A percentile compares a stretch with the other conserved stretches of the same genome.
phyloP scores from a whole-genome alignment of 2,329 filamentous ascomycete genomes.

The Calycina marina region DNA sequence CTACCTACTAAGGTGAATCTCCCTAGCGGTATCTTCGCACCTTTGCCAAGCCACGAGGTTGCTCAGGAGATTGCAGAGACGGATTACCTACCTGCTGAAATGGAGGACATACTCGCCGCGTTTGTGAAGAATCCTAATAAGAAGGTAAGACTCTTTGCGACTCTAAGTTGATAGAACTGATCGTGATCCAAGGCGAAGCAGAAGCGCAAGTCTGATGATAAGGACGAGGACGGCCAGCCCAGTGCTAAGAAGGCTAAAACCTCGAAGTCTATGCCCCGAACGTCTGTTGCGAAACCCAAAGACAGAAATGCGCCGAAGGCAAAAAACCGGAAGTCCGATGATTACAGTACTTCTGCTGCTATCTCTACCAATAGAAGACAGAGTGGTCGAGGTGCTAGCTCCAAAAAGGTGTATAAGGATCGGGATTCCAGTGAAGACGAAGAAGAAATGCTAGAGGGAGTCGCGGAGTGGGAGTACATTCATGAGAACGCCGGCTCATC shows the following conservation, averaged over 20 bases:
- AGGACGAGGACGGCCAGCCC: constrained; percentile 14
- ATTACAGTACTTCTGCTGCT: constrained; percentile 7
- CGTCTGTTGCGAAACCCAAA: constrained; percentile 15
- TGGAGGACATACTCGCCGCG: constrained; percentile 52
- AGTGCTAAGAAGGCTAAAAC: constrained; percentile 14
- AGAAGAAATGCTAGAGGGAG: constrained; percentile 24
- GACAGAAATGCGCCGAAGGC: constrained; percentile 16
- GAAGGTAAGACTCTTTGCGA: constrained; percentile 25
- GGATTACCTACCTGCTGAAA: constrained; percentile 59
- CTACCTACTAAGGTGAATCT: constrained; percentile 70
- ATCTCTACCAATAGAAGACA: constrained; percentile 20
- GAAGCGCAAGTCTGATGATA: constrained; percentile 19
- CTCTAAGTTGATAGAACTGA: constrained; percentile 5
- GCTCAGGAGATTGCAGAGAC: constrained; percentile 79
- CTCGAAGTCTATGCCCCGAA: constrained; percentile 9
- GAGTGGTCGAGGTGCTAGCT: constrained; percentile 26
- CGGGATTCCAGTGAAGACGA: constrained; percentile 28
- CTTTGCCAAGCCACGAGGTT: constrained; percentile 59
- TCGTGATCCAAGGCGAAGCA: constrained; percentile 9
- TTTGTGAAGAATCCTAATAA: constrained; percentile 59
- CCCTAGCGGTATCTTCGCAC: constrained; percentile 63
- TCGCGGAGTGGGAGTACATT: constrained; percentile 24
- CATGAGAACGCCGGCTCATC: constrained; percentile 22
- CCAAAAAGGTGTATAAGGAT: constrained; percentile 23
- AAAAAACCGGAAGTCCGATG: constrained; percentile 9